phyloP scores from a whole-genome alignment of 2,329 filamentous ascomycete species.

The Neofusicoccum laricinum region DNA sequence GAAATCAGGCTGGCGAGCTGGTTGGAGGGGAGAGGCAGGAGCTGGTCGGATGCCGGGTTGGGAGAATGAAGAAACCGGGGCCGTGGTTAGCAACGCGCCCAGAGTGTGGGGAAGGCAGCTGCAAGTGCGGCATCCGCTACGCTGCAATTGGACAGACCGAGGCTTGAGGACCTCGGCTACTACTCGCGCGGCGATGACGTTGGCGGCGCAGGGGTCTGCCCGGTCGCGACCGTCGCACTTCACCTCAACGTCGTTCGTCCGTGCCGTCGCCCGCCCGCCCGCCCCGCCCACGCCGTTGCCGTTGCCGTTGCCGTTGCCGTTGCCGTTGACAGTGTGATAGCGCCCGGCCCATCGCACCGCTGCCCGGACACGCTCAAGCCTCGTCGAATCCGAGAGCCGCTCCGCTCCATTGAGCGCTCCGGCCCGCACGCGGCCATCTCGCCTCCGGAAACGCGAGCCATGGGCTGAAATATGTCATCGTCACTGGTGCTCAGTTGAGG shows the following conservation, averaged over 20 bases:
- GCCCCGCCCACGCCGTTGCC: neutral
- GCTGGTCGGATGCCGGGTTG: neutral
- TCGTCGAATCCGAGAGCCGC: neutral
- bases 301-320: no score
- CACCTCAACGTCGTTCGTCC: neutral
- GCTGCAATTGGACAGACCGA: neutral
- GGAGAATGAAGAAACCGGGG: neutral
- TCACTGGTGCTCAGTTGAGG: no score
- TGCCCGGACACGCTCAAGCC: neutral
- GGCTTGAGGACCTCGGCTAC: constrained; percentile 5
- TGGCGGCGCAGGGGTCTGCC: no score
- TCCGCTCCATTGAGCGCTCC: no score
- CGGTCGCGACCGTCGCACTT: neutral
- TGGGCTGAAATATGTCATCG: no score
- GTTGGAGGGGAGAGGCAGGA: neutral
- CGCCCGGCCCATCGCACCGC: neutral
- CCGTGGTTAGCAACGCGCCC: neutral
- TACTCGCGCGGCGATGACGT: no score
- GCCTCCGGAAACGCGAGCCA: no score
- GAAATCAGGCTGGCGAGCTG: neutral
- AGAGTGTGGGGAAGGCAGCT: constrained; percentile 7
- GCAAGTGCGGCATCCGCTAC: neutral
- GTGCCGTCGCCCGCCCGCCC: neutral
- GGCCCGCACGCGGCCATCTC: no score
- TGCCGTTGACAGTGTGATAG: no score